A percentile compares a stretch with the other conserved stretches of the same genome.
Conservation (phyloP, 2,329 filamentous ascomycete species). For the Pseudogymnoascus destructans region DNA sequence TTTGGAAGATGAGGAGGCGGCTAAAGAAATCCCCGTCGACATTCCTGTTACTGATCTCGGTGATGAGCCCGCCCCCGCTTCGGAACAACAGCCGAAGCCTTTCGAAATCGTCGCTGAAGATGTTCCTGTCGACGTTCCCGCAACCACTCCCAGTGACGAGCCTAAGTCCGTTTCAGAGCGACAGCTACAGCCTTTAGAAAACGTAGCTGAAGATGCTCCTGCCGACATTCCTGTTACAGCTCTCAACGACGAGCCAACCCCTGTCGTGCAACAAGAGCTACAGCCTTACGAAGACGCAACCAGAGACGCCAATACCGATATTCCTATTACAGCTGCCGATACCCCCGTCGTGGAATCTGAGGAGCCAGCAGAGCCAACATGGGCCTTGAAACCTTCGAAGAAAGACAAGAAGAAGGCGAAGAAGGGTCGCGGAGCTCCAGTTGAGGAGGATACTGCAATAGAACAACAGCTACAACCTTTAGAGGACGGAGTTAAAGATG, state of each 20-base stretch:
- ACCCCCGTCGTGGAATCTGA: background rate
- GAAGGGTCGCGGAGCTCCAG: background rate
- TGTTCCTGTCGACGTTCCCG: background rate
- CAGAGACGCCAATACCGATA: background rate
- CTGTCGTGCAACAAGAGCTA: constrained; percentile 11
- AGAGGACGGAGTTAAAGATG: background rate
- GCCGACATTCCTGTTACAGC: background rate
- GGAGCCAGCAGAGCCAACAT: background rate
- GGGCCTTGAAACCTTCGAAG: constrained; percentile 18
- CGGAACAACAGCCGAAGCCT: constrained; percentile 13
- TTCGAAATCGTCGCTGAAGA: background rate
- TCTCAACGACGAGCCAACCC: background rate
- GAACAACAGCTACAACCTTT: background rate
- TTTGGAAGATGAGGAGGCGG: background rate
- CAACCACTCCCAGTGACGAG: background rate
- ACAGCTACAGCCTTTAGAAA: constrained; percentile 1
- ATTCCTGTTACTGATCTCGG: background rate
- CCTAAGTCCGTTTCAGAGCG: background rate
- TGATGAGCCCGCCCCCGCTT: background rate
- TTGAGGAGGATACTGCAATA: background rate
- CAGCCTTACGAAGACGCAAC: background rate
- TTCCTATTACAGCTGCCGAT: constrained; percentile 1
- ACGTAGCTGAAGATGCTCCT: background rate
- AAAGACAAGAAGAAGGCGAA: constrained; percentile 28
- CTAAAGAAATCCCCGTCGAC: background rate